These are phyloP conservation scores for Phytopythium sindhum DNA, from an alignment of 352 stramenopile genomes.

Conservation along the genomic window DNA sequence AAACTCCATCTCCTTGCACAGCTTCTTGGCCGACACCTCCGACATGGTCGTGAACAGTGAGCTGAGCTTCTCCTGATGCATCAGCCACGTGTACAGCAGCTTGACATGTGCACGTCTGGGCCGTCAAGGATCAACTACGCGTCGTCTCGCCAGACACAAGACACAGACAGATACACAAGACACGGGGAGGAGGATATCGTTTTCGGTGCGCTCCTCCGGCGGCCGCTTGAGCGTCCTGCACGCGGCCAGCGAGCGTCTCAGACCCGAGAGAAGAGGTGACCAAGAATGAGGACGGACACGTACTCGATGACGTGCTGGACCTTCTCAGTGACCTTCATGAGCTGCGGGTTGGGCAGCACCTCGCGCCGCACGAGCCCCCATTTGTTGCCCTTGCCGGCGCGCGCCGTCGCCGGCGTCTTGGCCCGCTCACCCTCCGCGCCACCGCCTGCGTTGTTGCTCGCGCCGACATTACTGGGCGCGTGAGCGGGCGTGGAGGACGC, in stretches of 20 bases:
- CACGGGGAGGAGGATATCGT: conserved; percentile 39
- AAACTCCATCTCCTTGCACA: conserved; percentile 88
- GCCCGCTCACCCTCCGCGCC: no score
- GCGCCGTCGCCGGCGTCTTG: not conserved
- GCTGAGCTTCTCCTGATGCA: conserved; percentile 86
- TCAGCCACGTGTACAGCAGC: conserved; percentile 79
- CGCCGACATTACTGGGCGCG: not conserved
- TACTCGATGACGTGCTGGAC: conserved; percentile 70
- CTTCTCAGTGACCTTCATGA: conserved; percentile 61
- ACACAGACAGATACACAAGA: not conserved
- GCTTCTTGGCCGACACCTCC: conserved; percentile 77
- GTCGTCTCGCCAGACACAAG: conserved; percentile 7
- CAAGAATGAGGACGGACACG: no score
- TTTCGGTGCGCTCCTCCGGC: conserved; percentile 62
- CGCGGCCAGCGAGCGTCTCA: not conserved
- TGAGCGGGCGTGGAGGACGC: not conserved
- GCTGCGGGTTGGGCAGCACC: conserved; percentile 40
- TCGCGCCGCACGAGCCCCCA: conserved; percentile 29
- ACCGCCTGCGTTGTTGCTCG: not conserved
- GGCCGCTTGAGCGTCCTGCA: conserved; percentile 57
- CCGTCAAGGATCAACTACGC: conserved; percentile 6
- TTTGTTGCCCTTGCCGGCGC: conserved; percentile 2
- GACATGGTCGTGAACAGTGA: conserved; percentile 86
- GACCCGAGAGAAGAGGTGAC: not conserved
- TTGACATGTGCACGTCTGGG: conserved; percentile 36